Conservation (phyloP, 192 early-diverging fungal genomes). For the Coemansia sp. region DNA sequence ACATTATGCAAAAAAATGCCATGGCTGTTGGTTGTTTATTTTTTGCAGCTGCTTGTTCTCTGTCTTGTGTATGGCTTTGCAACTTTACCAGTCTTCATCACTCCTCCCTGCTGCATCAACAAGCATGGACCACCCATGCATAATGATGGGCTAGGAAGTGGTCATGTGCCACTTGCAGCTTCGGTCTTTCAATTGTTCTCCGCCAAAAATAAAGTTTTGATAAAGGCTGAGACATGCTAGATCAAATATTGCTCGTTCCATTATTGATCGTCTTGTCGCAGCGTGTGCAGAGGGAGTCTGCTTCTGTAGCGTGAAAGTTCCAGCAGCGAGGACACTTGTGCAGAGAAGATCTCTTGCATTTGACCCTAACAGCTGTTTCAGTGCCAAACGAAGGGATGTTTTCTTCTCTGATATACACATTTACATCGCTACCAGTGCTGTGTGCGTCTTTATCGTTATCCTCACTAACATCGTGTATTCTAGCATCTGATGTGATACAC, state of each 20-base stretch:
- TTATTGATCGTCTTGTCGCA: constrained; percentile 45
- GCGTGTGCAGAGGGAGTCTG: constrained; percentile 59
- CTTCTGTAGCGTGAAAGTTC: constrained; percentile 58
- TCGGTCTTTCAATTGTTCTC: not conserved
- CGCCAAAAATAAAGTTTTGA: not conserved
- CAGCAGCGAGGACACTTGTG: constrained; percentile 84
- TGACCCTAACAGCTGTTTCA: constrained; percentile 37
- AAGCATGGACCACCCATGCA: not conserved
- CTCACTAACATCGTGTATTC: constrained; percentile 13
- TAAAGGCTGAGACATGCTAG: not conserved
- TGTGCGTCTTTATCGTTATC: not conserved
- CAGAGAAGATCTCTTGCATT: constrained; percentile 49
- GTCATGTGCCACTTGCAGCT: constrained; percentile 6
- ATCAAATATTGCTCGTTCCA: constrained; percentile 21
- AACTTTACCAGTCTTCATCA: not conserved
- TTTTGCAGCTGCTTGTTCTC: not conserved
- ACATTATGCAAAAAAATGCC: not conserved
- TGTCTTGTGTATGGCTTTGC: not conserved
- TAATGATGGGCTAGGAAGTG: not conserved
- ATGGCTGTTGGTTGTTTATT: not conserved
- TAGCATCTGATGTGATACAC: constrained; percentile 31
- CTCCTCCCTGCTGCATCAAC: not conserved
- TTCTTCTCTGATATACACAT: constrained; percentile 15
- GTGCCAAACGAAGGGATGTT: constrained; percentile 19
- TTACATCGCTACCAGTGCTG: not conserved